Percentiles rank a stretch among this genome's conserved stretches.
Conservation (phyloP, 257 asterid species). For the Lantana camara region DNA sequence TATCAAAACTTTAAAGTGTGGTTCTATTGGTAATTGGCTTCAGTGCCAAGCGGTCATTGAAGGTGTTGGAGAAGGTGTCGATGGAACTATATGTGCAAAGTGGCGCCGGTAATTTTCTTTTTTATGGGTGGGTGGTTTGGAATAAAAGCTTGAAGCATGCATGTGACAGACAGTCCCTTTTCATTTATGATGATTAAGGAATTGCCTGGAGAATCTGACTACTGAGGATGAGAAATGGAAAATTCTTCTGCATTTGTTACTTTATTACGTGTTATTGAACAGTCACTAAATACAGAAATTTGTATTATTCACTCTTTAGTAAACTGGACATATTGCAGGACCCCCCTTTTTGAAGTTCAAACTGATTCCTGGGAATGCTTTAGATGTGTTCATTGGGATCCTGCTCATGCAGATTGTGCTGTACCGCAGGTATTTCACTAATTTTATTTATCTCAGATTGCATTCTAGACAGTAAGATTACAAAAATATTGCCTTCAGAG, state of each 20-base stretch:
- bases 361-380: constrained; percentile 89
- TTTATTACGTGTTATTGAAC: no score
- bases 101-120: constrained; percentile 78
- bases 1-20: constrained; percentile 33
- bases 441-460: neutral
- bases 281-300: no score
- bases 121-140: neutral
- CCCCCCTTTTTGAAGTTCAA: constrained; percentile 93
- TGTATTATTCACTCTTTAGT: constrained; percentile 1
- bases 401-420: constrained; percentile 90
- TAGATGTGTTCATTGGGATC: constrained; percentile 80
- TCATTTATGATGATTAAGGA: no score
- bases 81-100: constrained; percentile 76
- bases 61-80: constrained; percentile 60
- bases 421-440: constrained; percentile 74
- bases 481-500: no score
- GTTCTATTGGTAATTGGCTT: constrained; percentile 84
- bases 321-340: constrained; percentile 50
- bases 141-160: no score
- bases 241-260: constrained; percentile 12
- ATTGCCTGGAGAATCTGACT: no score
- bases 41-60: constrained; percentile 70
- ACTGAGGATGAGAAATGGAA: no score
- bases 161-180: no score
- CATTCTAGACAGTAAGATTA: neutral